Base-by-base conservation (phyloP, 1,139 yeast genomes). In the Barnettozyma hawaiiensis region DNA sequence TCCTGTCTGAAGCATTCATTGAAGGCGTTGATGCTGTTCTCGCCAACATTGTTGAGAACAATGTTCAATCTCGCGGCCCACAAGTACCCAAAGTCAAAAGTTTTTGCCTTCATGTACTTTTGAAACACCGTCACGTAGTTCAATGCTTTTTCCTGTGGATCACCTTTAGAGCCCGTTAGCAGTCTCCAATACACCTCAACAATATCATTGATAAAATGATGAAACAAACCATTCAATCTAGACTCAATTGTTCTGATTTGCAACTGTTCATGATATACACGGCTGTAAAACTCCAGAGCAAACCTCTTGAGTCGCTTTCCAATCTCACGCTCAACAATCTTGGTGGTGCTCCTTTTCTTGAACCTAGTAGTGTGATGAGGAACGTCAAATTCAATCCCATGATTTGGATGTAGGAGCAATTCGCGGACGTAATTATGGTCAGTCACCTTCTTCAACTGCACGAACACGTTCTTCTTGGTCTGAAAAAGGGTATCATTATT, bases 41-140 rank as follows among this genome's bases (percentile, higher is more conserved):
- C 28, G 4, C n/a, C 27, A 11, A 14, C 10, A 20, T 10, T 14
- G 10, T 16, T 31, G 10, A 39, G 35, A 19, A 5, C 12, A 12
- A 36, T 26, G 9, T 31, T 20, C 14, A 40, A 16, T 8, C 11
- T 16, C 7, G 20, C 3, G 4, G 37, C 31, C 6, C 31, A 27
- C n/a, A 36, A 27, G 22, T 31, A 40, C 6, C 43, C 40, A 15
- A 36, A 36, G 22, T 40, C 43, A 31, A 36, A 19, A 5, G 40
- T 27, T 22, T 26, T 36, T 12, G 16, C 20, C 8, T 14, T 10
- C 23, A 36, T 31, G 23, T 14, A 40, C 6, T 14, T 11, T 11
- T 31, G 20, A 28, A 15, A 40, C 9, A 36, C 27, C 8, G 16
- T 15, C 19, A 24, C 35, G 27, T 40, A 40, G 26, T 36, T 26